Conservation (phyloP, 148 eudicot species). For the Spergularia marina region DNA sequence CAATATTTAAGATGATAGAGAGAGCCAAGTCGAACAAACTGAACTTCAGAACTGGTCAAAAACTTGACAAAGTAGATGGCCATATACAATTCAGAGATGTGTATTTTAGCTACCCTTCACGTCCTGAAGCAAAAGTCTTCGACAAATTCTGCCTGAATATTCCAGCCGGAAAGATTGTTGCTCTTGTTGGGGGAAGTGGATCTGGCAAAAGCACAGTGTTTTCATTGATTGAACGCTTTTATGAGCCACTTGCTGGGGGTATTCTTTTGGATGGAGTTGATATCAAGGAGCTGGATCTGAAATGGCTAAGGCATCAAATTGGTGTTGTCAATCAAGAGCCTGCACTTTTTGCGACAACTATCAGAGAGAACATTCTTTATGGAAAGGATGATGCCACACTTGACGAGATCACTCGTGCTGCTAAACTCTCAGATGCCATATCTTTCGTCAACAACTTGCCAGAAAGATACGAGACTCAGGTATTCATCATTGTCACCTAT, state of each 20-base stretch:
- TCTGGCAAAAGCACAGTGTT: constrained; percentile 95
- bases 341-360: constrained; percentile 91
- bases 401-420: constrained; percentile 87
- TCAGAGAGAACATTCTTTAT: constrained; percentile 85
- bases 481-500: constrained; percentile 19
- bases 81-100: constrained; percentile 79
- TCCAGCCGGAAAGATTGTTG: constrained; percentile 86
- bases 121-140: constrained; percentile 81
- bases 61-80: constrained; percentile 63
- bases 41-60: constrained; percentile 42
- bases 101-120: constrained; percentile 85
- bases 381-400: constrained; percentile 89
- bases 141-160: constrained; percentile 63
- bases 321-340: constrained; percentile 98
- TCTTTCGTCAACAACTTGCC: constrained; percentile 89
- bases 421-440: constrained; percentile 89
- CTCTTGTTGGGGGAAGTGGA: constrained; percentile 97
- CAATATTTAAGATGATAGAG: constrained; percentile 87
- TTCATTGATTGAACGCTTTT: constrained; percentile 93
- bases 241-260: constrained; percentile 76
- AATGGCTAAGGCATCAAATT: constrained; percentile 83
- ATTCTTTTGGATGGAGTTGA: constrained; percentile 70
- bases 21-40: constrained; percentile 47
- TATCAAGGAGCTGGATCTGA: constrained; percentile 67
- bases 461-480: constrained; percentile 96